A percentile compares a stretch with the other conserved stretches of the same genome.
phyloP scores from a whole-genome alignment of 148 eudicot species.

The Drosera capensis region DNA sequence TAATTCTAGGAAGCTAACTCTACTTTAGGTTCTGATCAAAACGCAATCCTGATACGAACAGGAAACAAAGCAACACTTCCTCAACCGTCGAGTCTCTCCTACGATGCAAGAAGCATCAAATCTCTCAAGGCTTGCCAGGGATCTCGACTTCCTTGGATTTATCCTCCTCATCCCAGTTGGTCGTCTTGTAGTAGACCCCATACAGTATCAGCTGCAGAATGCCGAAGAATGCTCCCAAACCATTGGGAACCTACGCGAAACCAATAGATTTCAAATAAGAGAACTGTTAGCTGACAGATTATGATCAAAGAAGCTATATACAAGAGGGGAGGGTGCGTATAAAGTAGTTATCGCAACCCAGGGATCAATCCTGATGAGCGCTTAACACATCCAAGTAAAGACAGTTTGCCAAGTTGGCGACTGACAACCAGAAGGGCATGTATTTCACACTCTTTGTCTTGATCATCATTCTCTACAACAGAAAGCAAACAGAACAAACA shows the following conservation, averaged over 20 bases:
- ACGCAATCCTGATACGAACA: too few relatives aligned
- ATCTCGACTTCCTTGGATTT: too few relatives aligned
- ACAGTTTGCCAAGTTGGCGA: constrained; percentile 58
- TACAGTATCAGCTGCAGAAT: constrained; percentile 36
- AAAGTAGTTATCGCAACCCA: constrained; percentile 33
- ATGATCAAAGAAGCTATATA: neutral
- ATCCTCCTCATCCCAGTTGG: constrained; percentile 14
- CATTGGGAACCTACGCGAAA: constrained; percentile 27
- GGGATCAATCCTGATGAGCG: constrained; percentile 35
- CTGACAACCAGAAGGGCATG: constrained; percentile 71
- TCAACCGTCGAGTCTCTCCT: too few relatives aligned
- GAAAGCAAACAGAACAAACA: neutral
- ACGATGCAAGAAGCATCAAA: too few relatives aligned
- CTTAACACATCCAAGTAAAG: constrained; percentile 38
- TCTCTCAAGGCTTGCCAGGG: too few relatives aligned
- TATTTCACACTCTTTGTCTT: constrained; percentile 67
- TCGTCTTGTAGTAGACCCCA: constrained; percentile 26
- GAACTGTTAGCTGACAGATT: neutral
- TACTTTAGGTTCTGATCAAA: too few relatives aligned
- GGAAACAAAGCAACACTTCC: too few relatives aligned
- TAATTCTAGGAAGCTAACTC: too few relatives aligned
- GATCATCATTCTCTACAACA: constrained; percentile 17
- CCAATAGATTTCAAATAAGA: neutral
- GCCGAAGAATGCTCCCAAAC: constrained; percentile 37
- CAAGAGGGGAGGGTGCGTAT: neutral